Base-by-base conservation (phyloP, 2,329 filamentous ascomycete species). In the Triangularia verruculosa region DNA sequence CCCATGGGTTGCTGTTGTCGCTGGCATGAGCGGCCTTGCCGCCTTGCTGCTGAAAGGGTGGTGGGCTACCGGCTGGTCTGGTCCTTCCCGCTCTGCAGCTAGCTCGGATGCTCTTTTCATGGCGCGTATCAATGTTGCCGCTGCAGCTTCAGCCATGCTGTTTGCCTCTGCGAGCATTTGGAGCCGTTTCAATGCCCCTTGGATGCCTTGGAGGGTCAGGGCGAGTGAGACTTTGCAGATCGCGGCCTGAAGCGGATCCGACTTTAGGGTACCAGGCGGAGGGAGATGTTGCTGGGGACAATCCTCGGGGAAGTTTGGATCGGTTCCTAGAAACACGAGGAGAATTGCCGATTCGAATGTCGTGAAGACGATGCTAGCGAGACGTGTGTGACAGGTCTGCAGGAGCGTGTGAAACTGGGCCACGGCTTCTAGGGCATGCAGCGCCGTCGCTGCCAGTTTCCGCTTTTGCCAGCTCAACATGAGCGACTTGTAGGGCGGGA, bases 381-480 rank as follows among this genome's bases (percentile, higher is more conserved):
- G 54, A 5, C 54, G 54, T 34, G 54, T 57, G 28, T 57, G 54
- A 28, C 54, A 57, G 6, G n/a, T 28, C 9, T 34, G 28, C 6
- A 57, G 22, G 13, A 57, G n/a, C 6, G 54, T 20, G 13, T 57
- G 54, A 6, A 57, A 9, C 15, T 57, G 28, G 12, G 54, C 9
- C 28, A 57, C 25, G 15, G 25, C 28, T 9, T 57, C 54, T 17
- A 57, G 54, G 8, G 28, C 22, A 34, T 13, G 24, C 54, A 57
- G 15, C 20, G 54, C 54, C 27, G 54, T 20, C 2, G 54, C 25
- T 4, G 54, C 54, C 15, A 57, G 54, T n/a, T 30, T 57, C 15
- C 27, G 22, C 54, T 57, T 57, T 57, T 57, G 54, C 7, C 54
- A 57, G 54, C 54, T 30, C 15, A 57, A n/a, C 54, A 57, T 57